phyloP scores from a whole-genome alignment of 2,329 filamentous ascomycete species.

The Exophiala sideris region DNA sequence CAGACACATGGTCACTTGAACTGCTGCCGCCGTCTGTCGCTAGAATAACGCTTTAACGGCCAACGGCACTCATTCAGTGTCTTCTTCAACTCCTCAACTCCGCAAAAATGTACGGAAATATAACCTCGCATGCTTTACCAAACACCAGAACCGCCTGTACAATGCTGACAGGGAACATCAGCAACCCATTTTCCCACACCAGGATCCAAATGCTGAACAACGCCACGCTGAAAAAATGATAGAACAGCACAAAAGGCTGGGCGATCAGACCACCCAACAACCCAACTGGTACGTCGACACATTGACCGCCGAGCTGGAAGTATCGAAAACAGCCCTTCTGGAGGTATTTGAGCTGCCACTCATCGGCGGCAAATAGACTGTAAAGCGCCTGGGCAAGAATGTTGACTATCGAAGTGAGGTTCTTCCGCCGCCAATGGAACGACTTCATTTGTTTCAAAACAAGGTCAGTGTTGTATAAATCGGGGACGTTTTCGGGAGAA shows the following conservation, averaged over 20 bases:
- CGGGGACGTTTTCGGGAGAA: slow-evolving; percentile 63
- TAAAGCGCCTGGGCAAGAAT: slow-evolving; percentile 96
- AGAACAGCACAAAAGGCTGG: slow-evolving; percentile 72
- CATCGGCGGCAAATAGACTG: slow-evolving; percentile 80
- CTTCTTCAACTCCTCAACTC: slow-evolving; percentile 52
- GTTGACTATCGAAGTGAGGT: slow-evolving; percentile 83
- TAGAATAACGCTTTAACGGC: background rate
- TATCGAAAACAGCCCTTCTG: slow-evolving; percentile 91
- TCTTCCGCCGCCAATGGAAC: slow-evolving; percentile 88
- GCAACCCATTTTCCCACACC: slow-evolving; percentile 50
- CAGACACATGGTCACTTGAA: background rate
- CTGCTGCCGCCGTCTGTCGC: background rate
- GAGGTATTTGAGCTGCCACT: slow-evolving; percentile 67
- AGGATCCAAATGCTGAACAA: slow-evolving; percentile 78
- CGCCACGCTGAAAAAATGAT: slow-evolving; percentile 93
- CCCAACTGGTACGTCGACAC: slow-evolving; percentile 74
- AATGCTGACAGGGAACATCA: slow-evolving; percentile 61
- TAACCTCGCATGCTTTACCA: slow-evolving; percentile 76
- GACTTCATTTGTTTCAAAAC: slow-evolving; percentile 66
- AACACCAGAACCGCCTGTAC: slow-evolving; percentile 67
- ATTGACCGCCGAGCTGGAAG: slow-evolving; percentile 70
- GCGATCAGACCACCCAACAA: slow-evolving; percentile 78
- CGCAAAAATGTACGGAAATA: slow-evolving; percentile 74
- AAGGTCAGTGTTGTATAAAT: slow-evolving; percentile 63
- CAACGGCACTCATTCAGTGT: background rate